Evolutionary conservation across 768 basidiomycete genomes (phyloP).

Genomic region (Panus rudis): DNA sequence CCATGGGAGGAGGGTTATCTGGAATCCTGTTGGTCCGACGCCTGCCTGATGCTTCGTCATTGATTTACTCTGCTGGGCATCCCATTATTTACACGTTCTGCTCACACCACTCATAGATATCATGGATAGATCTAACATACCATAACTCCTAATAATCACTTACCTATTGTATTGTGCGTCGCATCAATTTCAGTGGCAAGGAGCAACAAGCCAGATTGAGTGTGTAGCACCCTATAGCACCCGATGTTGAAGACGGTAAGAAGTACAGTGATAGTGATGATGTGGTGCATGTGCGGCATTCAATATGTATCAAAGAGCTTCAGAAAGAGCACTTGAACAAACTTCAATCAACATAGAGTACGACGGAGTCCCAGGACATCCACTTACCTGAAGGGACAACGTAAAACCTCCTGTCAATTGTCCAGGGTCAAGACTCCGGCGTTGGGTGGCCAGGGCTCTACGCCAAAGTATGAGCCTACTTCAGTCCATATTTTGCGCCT

Average conservation of each 20-base stretch:
- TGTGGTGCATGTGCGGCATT: not conserved
- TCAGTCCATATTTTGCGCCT: not conserved
- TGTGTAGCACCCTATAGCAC: too few species aligned
- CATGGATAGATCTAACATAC: not conserved
- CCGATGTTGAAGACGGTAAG: not conserved
- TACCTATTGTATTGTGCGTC: not conserved
- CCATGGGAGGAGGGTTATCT: slow-evolving; percentile 18
- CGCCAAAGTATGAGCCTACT: not conserved
- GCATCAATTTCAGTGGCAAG: not conserved
- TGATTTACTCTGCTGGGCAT: not conserved
- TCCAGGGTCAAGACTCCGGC: too few species aligned
- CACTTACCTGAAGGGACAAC: not conserved
- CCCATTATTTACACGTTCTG: not conserved
- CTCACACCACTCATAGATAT: not conserved
- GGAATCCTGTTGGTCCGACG: slow-evolving; percentile 1
- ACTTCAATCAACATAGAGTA: not conserved
- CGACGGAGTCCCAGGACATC: not conserved
- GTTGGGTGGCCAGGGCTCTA: not conserved
- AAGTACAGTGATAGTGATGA: not conserved
- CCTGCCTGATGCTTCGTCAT: not conserved
- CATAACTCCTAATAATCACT: not conserved
- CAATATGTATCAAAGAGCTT: not conserved
- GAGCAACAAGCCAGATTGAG: not conserved
- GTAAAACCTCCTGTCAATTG: too few species aligned
- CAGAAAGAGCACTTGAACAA: not conserved